Base-by-base conservation (phyloP, 2,329 filamentous ascomycete species). In the Diaporthe caulivora region DNA sequence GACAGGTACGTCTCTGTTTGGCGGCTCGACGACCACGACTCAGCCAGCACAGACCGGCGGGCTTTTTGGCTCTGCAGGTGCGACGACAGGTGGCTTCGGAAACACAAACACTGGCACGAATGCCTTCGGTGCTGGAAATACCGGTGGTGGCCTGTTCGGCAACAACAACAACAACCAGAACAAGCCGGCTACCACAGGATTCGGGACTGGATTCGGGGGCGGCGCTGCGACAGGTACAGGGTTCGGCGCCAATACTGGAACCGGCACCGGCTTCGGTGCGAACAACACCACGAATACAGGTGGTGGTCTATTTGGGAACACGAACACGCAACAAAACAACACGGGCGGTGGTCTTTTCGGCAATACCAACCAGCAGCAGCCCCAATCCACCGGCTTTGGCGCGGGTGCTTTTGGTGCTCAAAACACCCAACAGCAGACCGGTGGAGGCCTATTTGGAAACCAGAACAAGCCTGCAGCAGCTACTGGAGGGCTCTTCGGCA, bases 301-400 rank as follows among this genome's bases (percentile, higher is more conserved):
- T 44, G 78, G 80, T 47, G 77, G 78, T 18, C 79, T 80, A 29
- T 77, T 79, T 58, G 79, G 79, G 55, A 79, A 81, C 17, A 85
- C 84, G 17, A 75, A 70, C 9, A 70, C 78, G 11, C 65, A 73
- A 17, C 75, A 82, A 11, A 87, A 86, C 75, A 79, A 78, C 24
- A 78, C 80, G 47, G 82, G 80, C 42, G 77, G 80, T 44, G 80
- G 72, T 47, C 70, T 74, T 40, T 74, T 75, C 54, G 74, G 74
- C 71, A 64, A 31, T 13, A 67, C 44, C 42, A 71, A 57, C 34
- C 54, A 71, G 6, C 60, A 79, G 84, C 17, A 79, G 88, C 29
- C 88, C 89, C 75, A 88, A 87, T 76, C 77, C 42, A 71, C 71
- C 58, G 78, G 74, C 2, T 76, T 83, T 55, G 80, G 81, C 55